Base-by-base conservation (phyloP, 2,329 filamentous ascomycete species). In the Eutypella sp. region DNA sequence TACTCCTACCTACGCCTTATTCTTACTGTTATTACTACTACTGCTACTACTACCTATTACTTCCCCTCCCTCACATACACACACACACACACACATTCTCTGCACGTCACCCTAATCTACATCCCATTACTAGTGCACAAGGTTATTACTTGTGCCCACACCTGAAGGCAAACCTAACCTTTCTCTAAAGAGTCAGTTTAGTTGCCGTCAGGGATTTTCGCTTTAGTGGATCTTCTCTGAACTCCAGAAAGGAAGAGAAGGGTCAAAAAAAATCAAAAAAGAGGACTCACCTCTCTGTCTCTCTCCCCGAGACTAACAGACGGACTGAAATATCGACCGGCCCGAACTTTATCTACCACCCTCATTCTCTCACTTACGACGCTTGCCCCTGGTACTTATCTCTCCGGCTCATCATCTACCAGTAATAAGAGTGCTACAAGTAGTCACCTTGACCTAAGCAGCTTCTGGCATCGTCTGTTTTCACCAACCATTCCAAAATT, bases 141-240 rank as follows among this genome's bases (percentile, higher is more conserved):
- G 29, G n/a, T n/a, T n/a, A n/a, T n/a, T 33, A n/a, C 16, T 39
- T 22, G 11, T 22, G 36, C 23, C n/a, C 10, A 7, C 20, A 20
- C 36, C 20, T 39, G 11, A 5, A 15, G n/a, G 19, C 20, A 20
- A 13, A 22, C 11, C 36, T 22, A 39, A 11, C 10, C 18, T 20
- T 9, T 22, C 18, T 37, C 34, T 20, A 45, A 58, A 59, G 57
- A 61, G 58, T 58, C 58, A 59, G 56, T 58, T 52, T 60, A 57
- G 55, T 50, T 51, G 44, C 49, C 48, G 47, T 47, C 42, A 47
- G 46, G 44, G 24, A n/a, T n/a, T n/a, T 48, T 39, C 29, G 13
- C 44, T 49, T 49, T 57, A 56, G 57, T 54, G 59, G 55, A 53
- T 54, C 56, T 49, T 20, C 23, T 3, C 20, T 22, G 7, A 16